Percentiles rank a stretch among this genome's conserved stretches.
Evolutionary conservation across 139 green algal species (phyloP).

Genomic region (Chlamydomonas sp.): DNA sequence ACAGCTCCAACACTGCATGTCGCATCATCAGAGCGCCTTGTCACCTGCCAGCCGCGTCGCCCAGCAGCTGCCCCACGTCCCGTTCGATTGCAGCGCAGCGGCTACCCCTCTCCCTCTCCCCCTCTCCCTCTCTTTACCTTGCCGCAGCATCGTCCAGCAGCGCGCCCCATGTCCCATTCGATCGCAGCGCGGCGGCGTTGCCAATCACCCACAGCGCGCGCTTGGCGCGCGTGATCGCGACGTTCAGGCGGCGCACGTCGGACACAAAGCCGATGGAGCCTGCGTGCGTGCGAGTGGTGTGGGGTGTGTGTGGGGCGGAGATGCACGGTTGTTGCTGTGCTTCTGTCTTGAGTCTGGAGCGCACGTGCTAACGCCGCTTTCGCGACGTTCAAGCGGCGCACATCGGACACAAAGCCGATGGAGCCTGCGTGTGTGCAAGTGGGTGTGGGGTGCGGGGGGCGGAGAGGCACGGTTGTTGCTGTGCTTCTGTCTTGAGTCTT

Average conservation of each 20-base stretch:
- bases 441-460: too few relatives aligned
- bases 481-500: too few relatives aligned
- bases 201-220: constrained; percentile 73
- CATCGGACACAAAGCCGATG: too few relatives aligned
- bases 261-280: constrained; percentile 63
- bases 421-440: too few relatives aligned
- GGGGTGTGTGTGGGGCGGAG: neutral
- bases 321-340: constrained; percentile 1
- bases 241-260: constrained; percentile 78
- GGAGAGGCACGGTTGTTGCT: too few relatives aligned
- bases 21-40: neutral
- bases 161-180: constrained; percentile 47
- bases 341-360: neutral
- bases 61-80: neutral
- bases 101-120: too few relatives aligned
- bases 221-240: constrained; percentile 77
- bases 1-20: neutral
- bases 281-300: neutral
- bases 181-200: constrained; percentile 40
- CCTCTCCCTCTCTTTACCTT: too few relatives aligned
- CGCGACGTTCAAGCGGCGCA: neutral
- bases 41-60: neutral
- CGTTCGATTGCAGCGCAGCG: constrained; percentile 20
- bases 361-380: neutral
- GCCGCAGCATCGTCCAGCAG: constrained; percentile 43